Evolutionary conservation across 2,329 filamentous ascomycete species (phyloP).

Genomic region (Ophiosphaerella korrae): DNA sequence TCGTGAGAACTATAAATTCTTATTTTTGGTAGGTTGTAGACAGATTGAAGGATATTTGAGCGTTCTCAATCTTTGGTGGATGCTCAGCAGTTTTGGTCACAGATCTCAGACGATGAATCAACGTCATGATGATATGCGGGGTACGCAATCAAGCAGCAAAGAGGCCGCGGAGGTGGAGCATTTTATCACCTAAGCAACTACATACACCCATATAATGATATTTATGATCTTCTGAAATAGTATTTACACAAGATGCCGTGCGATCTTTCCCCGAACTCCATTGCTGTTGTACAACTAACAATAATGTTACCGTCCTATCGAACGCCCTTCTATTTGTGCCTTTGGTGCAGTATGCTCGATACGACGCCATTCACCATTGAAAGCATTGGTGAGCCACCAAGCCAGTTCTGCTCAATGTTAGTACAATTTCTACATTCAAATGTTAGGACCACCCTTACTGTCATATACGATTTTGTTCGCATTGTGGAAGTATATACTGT

Average conservation of each 20-base stretch:
- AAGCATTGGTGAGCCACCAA: conserved; percentile 95
- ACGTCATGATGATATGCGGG: conserved; percentile 31
- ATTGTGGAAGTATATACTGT: conserved; percentile 93
- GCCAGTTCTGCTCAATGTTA: conserved; percentile 64
- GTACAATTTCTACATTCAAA: not conserved
- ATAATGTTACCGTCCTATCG: conserved; percentile 13
- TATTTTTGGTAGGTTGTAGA: not conserved
- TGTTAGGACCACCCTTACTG: conserved; percentile 64
- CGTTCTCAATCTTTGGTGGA: not conserved
- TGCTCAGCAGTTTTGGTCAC: conserved; percentile 12
- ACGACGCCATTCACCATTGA: conserved; percentile 90
- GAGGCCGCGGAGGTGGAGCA: conserved; percentile 3
- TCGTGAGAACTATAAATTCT: conserved; percentile 2
- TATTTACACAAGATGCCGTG: not conserved
- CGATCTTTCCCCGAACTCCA: not conserved
- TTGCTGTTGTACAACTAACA: not conserved
- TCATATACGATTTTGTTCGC: conserved; percentile 91
- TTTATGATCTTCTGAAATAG: no score
- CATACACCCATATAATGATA: no score
- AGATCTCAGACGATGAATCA: conserved; percentile 10
- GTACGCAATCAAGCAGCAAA: conserved; percentile 10
- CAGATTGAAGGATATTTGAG: not conserved
- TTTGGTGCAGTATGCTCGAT: conserved; percentile 59
- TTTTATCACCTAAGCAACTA: not conserved
- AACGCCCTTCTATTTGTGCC: conserved; percentile 29